Evolutionary conservation across 2,329 filamentous ascomycete species (phyloP).

Genomic region (Diaporthe aspalathi): DNA sequence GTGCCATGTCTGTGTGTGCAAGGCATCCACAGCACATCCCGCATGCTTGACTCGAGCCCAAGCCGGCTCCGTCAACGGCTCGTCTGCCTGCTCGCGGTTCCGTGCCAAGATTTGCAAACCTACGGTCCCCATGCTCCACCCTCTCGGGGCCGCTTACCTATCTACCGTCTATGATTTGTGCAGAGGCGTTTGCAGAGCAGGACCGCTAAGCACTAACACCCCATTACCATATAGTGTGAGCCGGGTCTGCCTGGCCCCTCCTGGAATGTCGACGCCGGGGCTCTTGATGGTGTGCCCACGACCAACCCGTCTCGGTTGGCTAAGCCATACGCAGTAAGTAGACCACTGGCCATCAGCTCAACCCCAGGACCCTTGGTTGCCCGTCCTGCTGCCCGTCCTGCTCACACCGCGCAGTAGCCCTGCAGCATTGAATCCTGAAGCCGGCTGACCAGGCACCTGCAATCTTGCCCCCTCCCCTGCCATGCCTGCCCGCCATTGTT

Average conservation of each 20-base stretch:
- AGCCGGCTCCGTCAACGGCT: background rate
- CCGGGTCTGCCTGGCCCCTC: background rate
- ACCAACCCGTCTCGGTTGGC: constrained; percentile 15
- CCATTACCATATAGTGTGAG: background rate
- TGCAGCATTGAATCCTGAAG: constrained; percentile 20
- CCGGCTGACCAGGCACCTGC: background rate
- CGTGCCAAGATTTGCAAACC: constrained; percentile 12
- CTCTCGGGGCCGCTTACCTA: background rate
- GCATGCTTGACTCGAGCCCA: constrained; percentile 10
- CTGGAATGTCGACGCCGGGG: background rate
- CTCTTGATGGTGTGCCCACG: constrained; percentile 13
- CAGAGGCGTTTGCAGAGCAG: background rate
- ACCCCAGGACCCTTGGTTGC: constrained; percentile 14
- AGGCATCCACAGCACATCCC: background rate
- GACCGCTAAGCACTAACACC: constrained; percentile 7
- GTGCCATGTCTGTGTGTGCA: no score
- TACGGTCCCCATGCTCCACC: background rate
- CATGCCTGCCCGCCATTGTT: constrained; percentile 1
- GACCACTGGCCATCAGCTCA: background rate
- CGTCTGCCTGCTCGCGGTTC: background rate
- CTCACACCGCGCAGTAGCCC: constrained; percentile 24
- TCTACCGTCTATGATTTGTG: background rate
- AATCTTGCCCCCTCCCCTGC: background rate
- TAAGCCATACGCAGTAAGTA: no score
- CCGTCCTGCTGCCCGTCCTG: background rate